These are phyloP conservation scores for Tetrapisispora namnaoensis DNA, from an alignment of 805 yeast genomes.

Conservation along the genomic window DNA sequence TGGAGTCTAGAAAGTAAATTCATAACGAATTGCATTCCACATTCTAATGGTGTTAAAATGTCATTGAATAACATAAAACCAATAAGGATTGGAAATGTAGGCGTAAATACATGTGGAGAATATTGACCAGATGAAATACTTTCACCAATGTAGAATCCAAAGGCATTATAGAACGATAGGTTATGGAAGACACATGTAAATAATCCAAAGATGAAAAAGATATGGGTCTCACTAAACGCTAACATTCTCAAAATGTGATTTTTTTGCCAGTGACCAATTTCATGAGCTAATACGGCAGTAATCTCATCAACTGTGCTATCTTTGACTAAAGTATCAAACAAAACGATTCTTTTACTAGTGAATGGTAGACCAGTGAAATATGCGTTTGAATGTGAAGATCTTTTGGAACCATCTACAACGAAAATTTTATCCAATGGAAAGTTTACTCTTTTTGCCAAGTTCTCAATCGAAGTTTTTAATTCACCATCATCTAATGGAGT, in stretches of 20 bases:
- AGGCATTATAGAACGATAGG: slow-evolving; percentile 62
- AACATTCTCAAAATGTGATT: slow-evolving; percentile 78
- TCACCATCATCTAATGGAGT: slow-evolving; percentile 88
- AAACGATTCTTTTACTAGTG: slow-evolving; percentile 83
- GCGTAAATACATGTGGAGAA: slow-evolving; percentile 19
- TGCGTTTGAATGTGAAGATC: slow-evolving; percentile 95
- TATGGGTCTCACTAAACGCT: slow-evolving; percentile 51
- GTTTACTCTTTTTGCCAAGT: slow-evolving; percentile 59
- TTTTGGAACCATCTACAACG: slow-evolving; percentile 93
- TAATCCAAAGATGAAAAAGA: slow-evolving; percentile 54
- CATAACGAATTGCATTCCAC: slow-evolving; percentile 53
- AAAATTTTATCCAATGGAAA: slow-evolving; percentile 83
- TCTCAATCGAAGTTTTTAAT: slow-evolving; percentile 70
- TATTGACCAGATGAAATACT: slow-evolving; percentile 1
- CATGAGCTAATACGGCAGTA: slow-evolving; percentile 95
- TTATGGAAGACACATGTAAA: slow-evolving; percentile 78
- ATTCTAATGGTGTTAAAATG: slow-evolving; percentile 67
- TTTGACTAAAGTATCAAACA: slow-evolving; percentile 82
- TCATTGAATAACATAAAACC: slow-evolving; percentile 78
- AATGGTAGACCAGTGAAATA: slow-evolving; percentile 94
- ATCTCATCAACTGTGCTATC: slow-evolving; percentile 70
- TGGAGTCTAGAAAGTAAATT: slow-evolving; percentile 71
- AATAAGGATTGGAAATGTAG: slow-evolving; percentile 60
- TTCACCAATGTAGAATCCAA: slow-evolving; percentile 49
- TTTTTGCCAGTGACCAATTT: slow-evolving; percentile 95